Evolutionary conservation across 768 basidiomycete species (phyloP), one percentile per base, ranked within the genome.

Genomic region (Lactifluus piperatus): DNA sequence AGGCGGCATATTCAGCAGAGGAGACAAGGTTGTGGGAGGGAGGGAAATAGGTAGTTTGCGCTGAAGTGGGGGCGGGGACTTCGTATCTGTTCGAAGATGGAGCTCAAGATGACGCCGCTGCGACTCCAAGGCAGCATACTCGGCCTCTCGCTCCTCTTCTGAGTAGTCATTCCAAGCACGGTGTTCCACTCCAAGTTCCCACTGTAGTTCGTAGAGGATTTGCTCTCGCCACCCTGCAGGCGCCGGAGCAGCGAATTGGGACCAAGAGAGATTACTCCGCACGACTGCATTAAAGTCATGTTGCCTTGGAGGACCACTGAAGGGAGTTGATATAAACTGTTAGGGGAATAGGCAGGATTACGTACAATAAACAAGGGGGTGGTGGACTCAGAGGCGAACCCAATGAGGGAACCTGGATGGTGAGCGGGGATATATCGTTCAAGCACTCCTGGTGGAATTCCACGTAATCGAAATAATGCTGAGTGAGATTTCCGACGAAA

Each of bases 171-270:
- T 30, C 22, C 20, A 4, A 7, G 50, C 43, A 26, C 59, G 59
- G 26, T 27, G 43, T 51, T 60, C 54, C 6, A 56, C 14, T 18
- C 22, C 18, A 29, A 11, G 48, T 39, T 60, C 59, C 54, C 59
- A 56, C 14, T 24, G 49, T 46, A 49, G 54, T n/a, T 50, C 54
- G 16, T 56, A 9, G 27, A 56, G 32, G 46, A 51, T 56, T 11
- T 29, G 44, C 43, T 55, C 54, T 56, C 54, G 54, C 59, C 59
- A 56, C 5, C 59, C 54, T 18, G 59, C 59, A 26, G 54, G 59
- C 1, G 50, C 49, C 10, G 59, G 54, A 20, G 34, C 59, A 39
- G 59, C 59, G 46, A 51, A 56, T 39, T 60, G 54, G 16, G 59
- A 56, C 54, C 59, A 60, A 3, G 59, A 60, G 20, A 60, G 59